Evolutionary conservation across 176 grass and related monocot genomes (phyloP), one percentile per base, ranked within the genome.

Genomic region (Avena eriantha): DNA sequence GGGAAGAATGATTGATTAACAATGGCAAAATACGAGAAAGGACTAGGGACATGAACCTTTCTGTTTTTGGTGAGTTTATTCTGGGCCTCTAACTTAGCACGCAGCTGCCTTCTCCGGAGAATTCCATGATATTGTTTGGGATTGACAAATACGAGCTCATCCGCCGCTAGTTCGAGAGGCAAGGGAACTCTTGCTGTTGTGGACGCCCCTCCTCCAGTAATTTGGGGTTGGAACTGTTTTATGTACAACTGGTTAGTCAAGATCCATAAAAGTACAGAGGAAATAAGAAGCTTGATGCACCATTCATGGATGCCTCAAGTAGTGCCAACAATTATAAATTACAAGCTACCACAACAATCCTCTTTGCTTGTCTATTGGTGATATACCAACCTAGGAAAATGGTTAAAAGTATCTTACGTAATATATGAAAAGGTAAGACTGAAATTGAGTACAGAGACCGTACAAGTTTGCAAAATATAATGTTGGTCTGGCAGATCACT

Each of bases 81-180:
- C 88, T 92, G 73, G 77, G 93, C 93, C 93, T 94, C 90, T 86
- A 95, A 79, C 85, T 94, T 98, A 54, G 96, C 93, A 14, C 96
- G 93, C 29, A 98, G 79, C 48, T 93, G 93, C 68, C 96, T 91
- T 81, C 96, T 92, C 35, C 96, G 86, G 45, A 98, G 86, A 78
- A 98, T 98, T 35, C 91, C 96, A 13, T 73, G 81, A 78, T 98
- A 98, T 79, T 98, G 96, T 22, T 98, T 98, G 35, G 91, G 90
- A 67, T 98, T 98, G 49, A 98, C 96, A 86, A 94, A 98, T 81
- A 94, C 92, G 46, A 83, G 86, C 46, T 90, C 96, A 80, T 94
- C 90, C 24, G 72, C 91, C 39, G 93, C 90, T 76, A 92, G 56
- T 64, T 95, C 86, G 45, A 88, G 71, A 56, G 96, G 96, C 81